These are phyloP conservation scores for Tarenaya hassleriana DNA, from an alignment of 345 rosid species.

Conservation along the genomic window DNA sequence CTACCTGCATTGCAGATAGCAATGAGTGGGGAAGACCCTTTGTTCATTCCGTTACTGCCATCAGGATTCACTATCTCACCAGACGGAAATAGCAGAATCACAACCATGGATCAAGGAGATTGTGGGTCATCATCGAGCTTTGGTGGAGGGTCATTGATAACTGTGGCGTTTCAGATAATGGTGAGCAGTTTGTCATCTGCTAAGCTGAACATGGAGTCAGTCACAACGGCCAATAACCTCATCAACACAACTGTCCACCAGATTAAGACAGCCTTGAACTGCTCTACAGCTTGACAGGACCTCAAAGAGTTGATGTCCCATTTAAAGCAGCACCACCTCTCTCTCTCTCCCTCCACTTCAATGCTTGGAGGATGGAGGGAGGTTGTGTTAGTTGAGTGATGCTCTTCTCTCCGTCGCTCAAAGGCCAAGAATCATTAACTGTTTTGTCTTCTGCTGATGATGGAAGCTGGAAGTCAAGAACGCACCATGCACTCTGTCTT, in stretches of 20 bases:
- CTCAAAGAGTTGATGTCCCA: slow-evolving; percentile 14
- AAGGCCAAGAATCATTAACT: slow-evolving; percentile 17
- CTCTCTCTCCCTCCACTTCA: slow-evolving; percentile 1
- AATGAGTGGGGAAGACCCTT: slow-evolving; percentile 88
- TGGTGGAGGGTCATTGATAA: slow-evolving; percentile 59
- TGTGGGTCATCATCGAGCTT: slow-evolving; percentile 10
- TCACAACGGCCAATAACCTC: slow-evolving; percentile 81
- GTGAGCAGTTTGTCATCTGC: slow-evolving; percentile 85
- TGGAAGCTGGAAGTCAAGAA: slow-evolving; percentile 75
- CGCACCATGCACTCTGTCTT: slow-evolving; percentile 60
- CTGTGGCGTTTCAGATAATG: slow-evolving; percentile 90
- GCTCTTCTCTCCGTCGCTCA: slow-evolving; percentile 21
- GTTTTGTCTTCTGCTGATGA: too few species aligned
- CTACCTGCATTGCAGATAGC: slow-evolving; percentile 68
- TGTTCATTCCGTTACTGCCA: slow-evolving; percentile 71
- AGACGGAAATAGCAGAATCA: slow-evolving; percentile 38
- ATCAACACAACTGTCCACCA: slow-evolving; percentile 86
- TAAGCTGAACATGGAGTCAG: slow-evolving; percentile 85
- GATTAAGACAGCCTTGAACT: slow-evolving; percentile 84
- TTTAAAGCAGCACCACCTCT: slow-evolving; percentile 25
- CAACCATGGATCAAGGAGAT: slow-evolving; percentile 28
- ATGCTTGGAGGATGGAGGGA: too few species aligned
- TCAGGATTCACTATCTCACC: slow-evolving; percentile 82
- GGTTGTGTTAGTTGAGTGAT: too few species aligned
- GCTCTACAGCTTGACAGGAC: slow-evolving; percentile 38